Base-by-base conservation (phyloP, 441 rosid species). In the Metrosideros polymorpha region DNA sequence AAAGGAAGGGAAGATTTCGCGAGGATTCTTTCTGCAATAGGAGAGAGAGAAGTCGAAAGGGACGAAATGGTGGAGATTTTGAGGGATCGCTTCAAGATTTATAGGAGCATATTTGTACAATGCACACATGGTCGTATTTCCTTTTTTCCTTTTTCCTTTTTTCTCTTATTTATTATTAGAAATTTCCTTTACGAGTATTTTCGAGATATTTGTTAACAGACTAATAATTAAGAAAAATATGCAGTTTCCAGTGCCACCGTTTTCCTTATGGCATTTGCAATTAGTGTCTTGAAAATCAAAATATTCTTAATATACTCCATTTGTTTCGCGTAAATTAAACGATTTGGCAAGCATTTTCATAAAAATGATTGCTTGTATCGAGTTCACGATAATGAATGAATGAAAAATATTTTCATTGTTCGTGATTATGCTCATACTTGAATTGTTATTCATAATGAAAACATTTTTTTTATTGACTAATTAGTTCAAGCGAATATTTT, bases 241-340 rank as follows among this genome's bases (percentile, higher is more conserved):
- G 12, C 6, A 12, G 3, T 27, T 25, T 56, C 5, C 14, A 7
- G 10, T 12, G 5, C 13, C 6, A 2, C 24, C 29, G 15, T 12
- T 25, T 25, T 9, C 0, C 2, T 32, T 63, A 2, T 9, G 6
- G 42, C 0, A 0, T 8, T 0, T 35, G 0, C 19, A 3, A 66
- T 66, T 0, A 35, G 0, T 9, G n/a, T 71, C 29, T 63, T 32
- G 12, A 61, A 30, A 17, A 61, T 61, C 9, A 17, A 15, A 15
- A 17, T 8, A 19, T 32, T 30, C 6, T 32, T 8, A 18, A 18
- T 35, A n/a, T n/a, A n/a, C n/a, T n/a, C n/a, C n/a, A n/a, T n/a
- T n/a, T n/a, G n/a, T n/a, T n/a, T n/a, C n/a, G n/a, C n/a, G n/a
- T n/a, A n/a, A n/a, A n/a, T n/a, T n/a, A n/a, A n/a, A n/a, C n/a